Conservation (phyloP, 2,329 filamentous ascomycete species). For the Penicillium sp. region DNA sequence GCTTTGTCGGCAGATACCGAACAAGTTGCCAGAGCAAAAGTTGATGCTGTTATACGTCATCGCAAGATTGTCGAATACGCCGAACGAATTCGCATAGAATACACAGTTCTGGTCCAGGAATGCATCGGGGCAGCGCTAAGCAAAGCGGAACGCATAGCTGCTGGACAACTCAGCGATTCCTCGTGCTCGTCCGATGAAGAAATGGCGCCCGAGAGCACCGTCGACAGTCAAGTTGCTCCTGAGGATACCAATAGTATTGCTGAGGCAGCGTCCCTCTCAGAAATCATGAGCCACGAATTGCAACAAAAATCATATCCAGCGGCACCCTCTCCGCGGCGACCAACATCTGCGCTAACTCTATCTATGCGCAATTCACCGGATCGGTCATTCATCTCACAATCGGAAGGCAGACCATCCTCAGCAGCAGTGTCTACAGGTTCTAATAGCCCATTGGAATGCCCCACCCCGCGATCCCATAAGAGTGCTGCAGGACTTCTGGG, state of each 20-base stretch:
- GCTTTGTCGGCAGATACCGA: constrained; percentile 88
- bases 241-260: constrained; percentile 4
- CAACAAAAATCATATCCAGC: constrained; percentile 7
- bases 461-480: constrained; percentile 82
- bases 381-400: constrained; percentile 43
- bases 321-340: constrained; percentile 19
- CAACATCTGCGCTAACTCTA: constrained; percentile 53
- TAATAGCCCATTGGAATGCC: constrained; percentile 84
- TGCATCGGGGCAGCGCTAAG: constrained; percentile 89
- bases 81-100: constrained; percentile 91
- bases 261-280: constrained; percentile 11
- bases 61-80: constrained; percentile 92
- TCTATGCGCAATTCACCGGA: constrained; percentile 57
- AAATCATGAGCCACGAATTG: constrained; percentile 12
- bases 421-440: constrained; percentile 75
- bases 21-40: constrained; percentile 77
- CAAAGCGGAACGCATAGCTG: constrained; percentile 84
- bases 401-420: constrained; percentile 53
- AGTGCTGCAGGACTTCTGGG: constrained; percentile 57
- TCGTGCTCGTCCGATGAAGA: constrained; percentile 60
- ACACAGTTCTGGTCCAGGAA: constrained; percentile 87
- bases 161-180: constrained; percentile 80
- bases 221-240: constrained; percentile 2
- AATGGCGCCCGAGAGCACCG: constrained; percentile 40
- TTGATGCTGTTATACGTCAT: constrained; percentile 89